These are phyloP conservation scores for Diaporthe sp. DNA, from an alignment of 2,329 filamentous ascomycete species.

Conservation along the genomic window DNA sequence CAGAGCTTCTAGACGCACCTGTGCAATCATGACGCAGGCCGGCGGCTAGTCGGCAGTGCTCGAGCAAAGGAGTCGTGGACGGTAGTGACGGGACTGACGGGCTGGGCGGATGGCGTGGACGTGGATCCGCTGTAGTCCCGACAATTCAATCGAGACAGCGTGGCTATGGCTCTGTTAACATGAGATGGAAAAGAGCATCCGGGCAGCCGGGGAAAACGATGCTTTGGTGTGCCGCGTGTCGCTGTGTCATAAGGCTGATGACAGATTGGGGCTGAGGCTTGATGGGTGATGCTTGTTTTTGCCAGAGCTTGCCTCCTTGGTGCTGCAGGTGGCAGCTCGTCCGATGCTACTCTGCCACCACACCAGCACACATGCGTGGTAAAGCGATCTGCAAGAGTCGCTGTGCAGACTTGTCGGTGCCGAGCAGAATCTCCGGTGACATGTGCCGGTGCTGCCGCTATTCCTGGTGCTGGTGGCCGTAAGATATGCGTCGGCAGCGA, in stretches of 20 bases:
- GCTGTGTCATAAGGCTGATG: constrained; percentile 27
- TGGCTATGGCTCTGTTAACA: neutral
- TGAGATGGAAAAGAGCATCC: neutral
- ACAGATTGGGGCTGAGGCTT: constrained; percentile 13
- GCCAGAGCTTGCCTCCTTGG: neutral
- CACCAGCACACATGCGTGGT: too few species aligned
- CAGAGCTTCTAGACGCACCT: neutral
- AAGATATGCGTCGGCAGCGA: neutral
- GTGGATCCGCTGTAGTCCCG: neutral
- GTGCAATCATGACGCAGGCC: constrained; percentile 31
- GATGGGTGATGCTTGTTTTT: constrained; percentile 6
- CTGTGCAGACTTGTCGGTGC: neutral
- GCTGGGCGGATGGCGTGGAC: constrained; percentile 5
- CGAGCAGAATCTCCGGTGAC: neutral
- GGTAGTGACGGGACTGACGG: too few species aligned
- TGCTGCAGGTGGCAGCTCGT: constrained; percentile 20
- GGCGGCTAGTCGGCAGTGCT: constrained; percentile 16
- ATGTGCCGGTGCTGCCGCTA: neutral
- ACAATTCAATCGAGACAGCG: neutral
- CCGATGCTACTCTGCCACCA: constrained; percentile 9
- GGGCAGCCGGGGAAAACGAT: neutral
- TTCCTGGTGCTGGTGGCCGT: neutral
- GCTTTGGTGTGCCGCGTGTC: constrained; percentile 4
- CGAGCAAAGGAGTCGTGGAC: neutral
- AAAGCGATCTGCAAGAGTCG: neutral